phyloP scores from a whole-genome alignment of 2,329 filamentous ascomycete species.

The Zymoseptoria ardabiliae region DNA sequence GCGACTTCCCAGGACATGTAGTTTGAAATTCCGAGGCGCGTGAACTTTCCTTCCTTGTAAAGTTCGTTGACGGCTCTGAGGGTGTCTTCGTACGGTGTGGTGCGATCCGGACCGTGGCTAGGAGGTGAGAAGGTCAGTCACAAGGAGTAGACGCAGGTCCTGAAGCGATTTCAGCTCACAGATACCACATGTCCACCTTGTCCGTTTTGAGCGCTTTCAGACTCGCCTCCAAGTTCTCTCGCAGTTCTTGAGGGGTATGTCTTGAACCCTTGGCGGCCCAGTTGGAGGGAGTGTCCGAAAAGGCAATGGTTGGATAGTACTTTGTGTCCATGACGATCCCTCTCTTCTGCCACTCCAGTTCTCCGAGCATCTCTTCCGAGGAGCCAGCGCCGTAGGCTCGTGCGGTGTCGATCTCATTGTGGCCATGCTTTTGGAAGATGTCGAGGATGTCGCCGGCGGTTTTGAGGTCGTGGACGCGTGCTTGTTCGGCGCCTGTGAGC shows the following conservation, averaged over 20 bases:
- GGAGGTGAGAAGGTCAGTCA: not conserved
- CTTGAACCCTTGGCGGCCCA: not conserved
- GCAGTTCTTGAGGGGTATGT: constrained; percentile 30
- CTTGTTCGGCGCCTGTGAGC: constrained; percentile 17
- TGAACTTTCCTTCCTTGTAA: constrained; percentile 77
- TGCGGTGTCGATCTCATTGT: constrained; percentile 26
- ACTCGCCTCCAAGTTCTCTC: constrained; percentile 56
- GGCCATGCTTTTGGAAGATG: constrained; percentile 25
- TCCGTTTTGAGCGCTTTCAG: constrained; percentile 63
- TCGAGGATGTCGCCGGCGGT: constrained; percentile 20
- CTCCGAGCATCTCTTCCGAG: constrained; percentile 23
- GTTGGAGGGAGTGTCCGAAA: not conserved
- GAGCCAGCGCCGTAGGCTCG: constrained; percentile 22
- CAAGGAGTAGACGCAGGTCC: not conserved
- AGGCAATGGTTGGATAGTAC: constrained; percentile 14
- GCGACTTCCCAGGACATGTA: constrained; percentile 79
- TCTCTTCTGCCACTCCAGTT: constrained; percentile 23
- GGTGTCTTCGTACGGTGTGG: constrained; percentile 66
- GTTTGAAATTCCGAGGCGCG: constrained; percentile 69
- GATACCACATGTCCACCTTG: constrained; percentile 66
- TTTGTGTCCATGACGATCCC: constrained; percentile 26
- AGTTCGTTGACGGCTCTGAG: constrained; percentile 67
- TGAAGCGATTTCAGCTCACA: constrained; percentile 27
- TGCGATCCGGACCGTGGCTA: constrained; percentile 50
- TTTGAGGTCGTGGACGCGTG: constrained; percentile 19